Percentiles rank a stretch among this genome's conserved stretches.
These are phyloP conservation scores for Fusarium gaditjirri DNA, from an alignment of 2,329 filamentous ascomycete species.

Conservation along the genomic window DNA sequence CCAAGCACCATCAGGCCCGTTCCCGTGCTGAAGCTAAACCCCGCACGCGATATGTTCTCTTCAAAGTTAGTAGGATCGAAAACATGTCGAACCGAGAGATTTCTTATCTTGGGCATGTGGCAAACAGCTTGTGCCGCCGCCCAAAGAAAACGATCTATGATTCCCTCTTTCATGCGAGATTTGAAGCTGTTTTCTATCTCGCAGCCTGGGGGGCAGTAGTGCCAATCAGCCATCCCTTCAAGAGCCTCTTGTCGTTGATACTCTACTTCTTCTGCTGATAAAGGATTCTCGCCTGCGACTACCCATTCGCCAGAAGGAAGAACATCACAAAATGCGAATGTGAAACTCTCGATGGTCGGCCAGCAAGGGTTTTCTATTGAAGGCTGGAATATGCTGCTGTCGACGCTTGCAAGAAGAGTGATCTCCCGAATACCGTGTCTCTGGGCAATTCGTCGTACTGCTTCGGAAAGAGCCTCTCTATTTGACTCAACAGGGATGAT, in stretches of 20 bases:
- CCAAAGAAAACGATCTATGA: not conserved
- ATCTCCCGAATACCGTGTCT: not conserved
- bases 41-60: not conserved
- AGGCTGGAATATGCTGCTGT: not conserved
- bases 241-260: not conserved
- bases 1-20: not conserved
- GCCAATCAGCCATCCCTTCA: not conserved
- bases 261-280: not conserved
- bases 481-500: not conserved
- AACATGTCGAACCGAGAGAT: not conserved
- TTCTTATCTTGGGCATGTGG: not conserved
- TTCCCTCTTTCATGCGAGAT: not conserved
- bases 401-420: not conserved
- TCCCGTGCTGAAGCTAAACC: not conserved
- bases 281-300: too few species aligned
- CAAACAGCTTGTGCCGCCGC: not conserved
- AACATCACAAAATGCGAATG: not conserved
- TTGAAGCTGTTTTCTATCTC: not conserved
- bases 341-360: not conserved
- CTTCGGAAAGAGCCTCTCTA: fast-evolving
- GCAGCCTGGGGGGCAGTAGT: not conserved
- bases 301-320: not conserved
- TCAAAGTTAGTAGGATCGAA: not conserved
- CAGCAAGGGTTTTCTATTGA: not conserved
- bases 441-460: not conserved